Evolutionary conservation across 331 rosid species (phyloP), one percentile per base, ranked within the genome.

Genomic region (Rhamnella rubrinervis): DNA sequence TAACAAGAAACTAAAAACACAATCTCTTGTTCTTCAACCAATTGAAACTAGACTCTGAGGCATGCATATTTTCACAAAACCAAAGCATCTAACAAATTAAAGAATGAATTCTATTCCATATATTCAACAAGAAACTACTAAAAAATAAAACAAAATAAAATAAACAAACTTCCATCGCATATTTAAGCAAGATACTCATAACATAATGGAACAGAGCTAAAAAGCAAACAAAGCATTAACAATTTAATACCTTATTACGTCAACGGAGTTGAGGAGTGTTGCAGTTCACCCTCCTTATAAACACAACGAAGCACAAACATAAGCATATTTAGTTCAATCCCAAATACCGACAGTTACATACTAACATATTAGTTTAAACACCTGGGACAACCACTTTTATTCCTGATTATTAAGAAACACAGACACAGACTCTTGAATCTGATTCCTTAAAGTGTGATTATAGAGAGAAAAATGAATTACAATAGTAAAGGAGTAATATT

Each of bases 221-320:
- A n/a, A 37, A 38, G 40, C 25, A 61, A 41, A 44, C 55, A 64
- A 38, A 44, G 3, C 38, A 44, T 20, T 21, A 63, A 20, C 13
- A 35, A 28, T 55, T 56, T 18, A 19, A 38, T 68, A 68, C 73
- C 73, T 68, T 68, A 68, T 68, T 38, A 20, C 62, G 52, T 55
- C 61, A 23, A 67, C 37, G 60, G 38, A 68, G 64, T 68, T n/a
- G 58, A 25, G 73, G 52, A 50, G 73, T 68, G 40, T 57, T 57
- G 46, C 10, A 57, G 64, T 68, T 68, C 73, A 68, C 12, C 73
- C 55, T 68, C 73, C 73, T 68, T 55, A 4, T 39, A 55, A 57
- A 56, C 53, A 68, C 56, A 57, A 56, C 38, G 19, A 40, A 64
- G 41, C 37, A 23, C 41, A 41, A 39, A 63, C 55, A 63, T 35